These are phyloP conservation scores for Chimonanthus praecox DNA, from an alignment of 164 flowering plant genomes.

Conservation along the genomic window DNA sequence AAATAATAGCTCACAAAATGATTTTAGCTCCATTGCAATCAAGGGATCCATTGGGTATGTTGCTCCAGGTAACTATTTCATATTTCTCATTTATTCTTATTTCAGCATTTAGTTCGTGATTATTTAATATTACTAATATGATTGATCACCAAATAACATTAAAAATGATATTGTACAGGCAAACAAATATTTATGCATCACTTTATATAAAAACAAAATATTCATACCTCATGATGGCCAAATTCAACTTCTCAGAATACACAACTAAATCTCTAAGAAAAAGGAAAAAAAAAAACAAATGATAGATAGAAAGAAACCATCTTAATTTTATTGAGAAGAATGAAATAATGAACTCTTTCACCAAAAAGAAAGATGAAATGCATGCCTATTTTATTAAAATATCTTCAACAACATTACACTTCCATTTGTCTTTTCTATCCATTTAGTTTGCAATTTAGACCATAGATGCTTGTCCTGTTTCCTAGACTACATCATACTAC, in stretches of 20 bases:
- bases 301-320: not conserved
- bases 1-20: not conserved
- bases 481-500: not conserved
- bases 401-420: not conserved
- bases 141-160: not conserved
- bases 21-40: constrained; percentile 9
- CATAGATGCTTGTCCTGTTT: not conserved
- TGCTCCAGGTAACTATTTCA: constrained; percentile 20
- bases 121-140: not conserved
- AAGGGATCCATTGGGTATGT: constrained; percentile 23
- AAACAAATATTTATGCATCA: not conserved
- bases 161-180: no score
- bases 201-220: no score
- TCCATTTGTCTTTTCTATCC: not conserved
- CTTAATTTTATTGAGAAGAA: not conserved
- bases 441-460: no score
- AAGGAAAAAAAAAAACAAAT: no score
- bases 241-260: no score
- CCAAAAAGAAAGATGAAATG: not conserved
- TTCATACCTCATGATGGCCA: no score
- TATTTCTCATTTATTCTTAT: no score
- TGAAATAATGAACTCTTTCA: no score
- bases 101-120: not conserved
- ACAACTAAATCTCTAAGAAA: not conserved
- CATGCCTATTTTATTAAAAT: no score